Conservation (phyloP, 1,284 basidiomycete genomes). For the Ceratorhiza oryzae-sativae region DNA sequence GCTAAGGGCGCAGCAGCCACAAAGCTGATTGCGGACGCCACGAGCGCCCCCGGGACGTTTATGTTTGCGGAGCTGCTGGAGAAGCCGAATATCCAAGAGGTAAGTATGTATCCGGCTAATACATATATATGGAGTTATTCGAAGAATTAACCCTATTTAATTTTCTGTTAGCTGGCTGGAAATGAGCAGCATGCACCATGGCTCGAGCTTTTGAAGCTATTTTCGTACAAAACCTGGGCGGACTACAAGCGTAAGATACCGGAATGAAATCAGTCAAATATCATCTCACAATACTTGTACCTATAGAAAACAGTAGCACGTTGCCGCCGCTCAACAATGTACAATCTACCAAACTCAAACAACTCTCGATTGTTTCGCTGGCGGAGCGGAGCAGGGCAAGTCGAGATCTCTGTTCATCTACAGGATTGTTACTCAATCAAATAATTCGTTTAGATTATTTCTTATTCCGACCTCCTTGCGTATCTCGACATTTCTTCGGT, state of each 20-base stretch:
- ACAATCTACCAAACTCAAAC: constrained; percentile 87
- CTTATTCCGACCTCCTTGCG: constrained; percentile 70
- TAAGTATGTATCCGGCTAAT: constrained; percentile 50
- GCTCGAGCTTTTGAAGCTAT: constrained; percentile 76
- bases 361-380: constrained; percentile 86
- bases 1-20: constrained; percentile 91
- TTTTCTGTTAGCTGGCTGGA: constrained; percentile 61
- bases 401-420: constrained; percentile 37
- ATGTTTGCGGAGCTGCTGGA: constrained; percentile 90
- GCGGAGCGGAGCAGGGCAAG: constrained; percentile 75
- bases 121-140: background rate
- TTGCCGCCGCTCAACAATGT: constrained; percentile 73
- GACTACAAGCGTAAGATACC: constrained; percentile 67
- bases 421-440: no score
- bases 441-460: constrained; percentile 64
- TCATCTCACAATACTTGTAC: background rate
- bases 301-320: constrained; percentile 67
- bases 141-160: background rate
- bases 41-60: constrained; percentile 86
- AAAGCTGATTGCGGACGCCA: constrained; percentile 85
- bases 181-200: constrained; percentile 68
- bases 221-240: constrained; percentile 84
- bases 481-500: constrained; percentile 75
- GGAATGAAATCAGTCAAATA: background rate
- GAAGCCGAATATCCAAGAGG: constrained; percentile 82